Conservation (phyloP, 495 filamentous ascomycete genomes). For the Penicillium coffeae region DNA sequence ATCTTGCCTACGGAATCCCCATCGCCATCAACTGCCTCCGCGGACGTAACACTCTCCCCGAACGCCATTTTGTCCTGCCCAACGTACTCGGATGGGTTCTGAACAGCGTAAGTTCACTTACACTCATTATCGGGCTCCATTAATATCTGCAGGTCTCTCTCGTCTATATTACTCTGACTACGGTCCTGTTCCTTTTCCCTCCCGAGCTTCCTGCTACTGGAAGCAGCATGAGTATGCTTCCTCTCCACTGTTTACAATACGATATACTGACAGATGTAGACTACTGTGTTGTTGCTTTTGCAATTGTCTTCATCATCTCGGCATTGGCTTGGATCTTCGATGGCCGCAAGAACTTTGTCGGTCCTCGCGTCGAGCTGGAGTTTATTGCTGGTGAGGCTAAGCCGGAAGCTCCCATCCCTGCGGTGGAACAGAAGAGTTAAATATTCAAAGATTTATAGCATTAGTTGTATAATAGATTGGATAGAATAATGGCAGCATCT, state of each 20-base stretch:
- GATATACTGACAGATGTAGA: constrained; percentile 32
- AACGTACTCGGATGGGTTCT: constrained; percentile 50
- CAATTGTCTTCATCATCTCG: constrained; percentile 63
- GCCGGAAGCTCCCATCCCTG: constrained; percentile 15
- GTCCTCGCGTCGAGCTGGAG: constrained; percentile 53
- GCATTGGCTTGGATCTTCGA: constrained; percentile 68
- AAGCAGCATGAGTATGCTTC: constrained; percentile 63
- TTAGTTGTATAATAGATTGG: background rate
- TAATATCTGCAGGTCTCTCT: constrained; percentile 52
- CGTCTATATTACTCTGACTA: constrained; percentile 61
- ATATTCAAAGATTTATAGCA: background rate
- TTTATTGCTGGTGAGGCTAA: constrained; percentile 27
- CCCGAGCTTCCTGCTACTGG: constrained; percentile 61
- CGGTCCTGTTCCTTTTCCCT: constrained; percentile 74
- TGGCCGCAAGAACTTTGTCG: constrained; percentile 66
- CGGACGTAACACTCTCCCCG: constrained; percentile 61
- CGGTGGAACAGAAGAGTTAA: constrained; percentile 19
- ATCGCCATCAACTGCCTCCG: constrained; percentile 62
- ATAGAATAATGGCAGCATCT: background rate
- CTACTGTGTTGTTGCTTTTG: constrained; percentile 68
- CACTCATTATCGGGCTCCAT: background rate
- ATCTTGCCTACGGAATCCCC: constrained; percentile 70
- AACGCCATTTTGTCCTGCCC: constrained; percentile 59
- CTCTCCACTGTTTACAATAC: background rate
- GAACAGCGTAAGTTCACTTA: constrained; percentile 33